Percentiles rank a stretch among this genome's conserved stretches.
These are phyloP conservation scores for Gossypium bickii DNA, from an alignment of 345 rosid genomes.

Conservation along the genomic window DNA sequence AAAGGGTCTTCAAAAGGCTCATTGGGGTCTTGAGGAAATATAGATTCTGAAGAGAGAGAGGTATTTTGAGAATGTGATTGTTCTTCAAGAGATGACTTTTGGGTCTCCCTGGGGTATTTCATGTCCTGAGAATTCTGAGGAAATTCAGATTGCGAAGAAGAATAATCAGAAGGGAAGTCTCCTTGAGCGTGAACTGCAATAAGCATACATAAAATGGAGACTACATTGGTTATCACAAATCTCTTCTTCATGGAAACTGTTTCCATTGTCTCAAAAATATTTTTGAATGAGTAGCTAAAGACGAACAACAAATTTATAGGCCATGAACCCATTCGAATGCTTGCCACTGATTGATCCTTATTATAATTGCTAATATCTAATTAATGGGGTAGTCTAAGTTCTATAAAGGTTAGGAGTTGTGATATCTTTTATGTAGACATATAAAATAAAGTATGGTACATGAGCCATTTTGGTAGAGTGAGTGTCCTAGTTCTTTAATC, in stretches of 20 bases:
- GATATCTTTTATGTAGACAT: background rate
- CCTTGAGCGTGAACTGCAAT: background rate
- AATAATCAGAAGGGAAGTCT: background rate
- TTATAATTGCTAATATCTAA: background rate
- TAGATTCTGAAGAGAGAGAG: background rate
- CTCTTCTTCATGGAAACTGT: background rate
- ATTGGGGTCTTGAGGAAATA: background rate
- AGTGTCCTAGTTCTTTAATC: no score
- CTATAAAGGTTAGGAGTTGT: background rate
- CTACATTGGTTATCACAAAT: background rate
- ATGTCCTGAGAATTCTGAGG: background rate
- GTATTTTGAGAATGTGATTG: background rate
- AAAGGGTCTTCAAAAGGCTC: background rate
- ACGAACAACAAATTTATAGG: conserved; percentile 2
- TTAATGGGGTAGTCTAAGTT: background rate
- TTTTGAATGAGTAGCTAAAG: background rate
- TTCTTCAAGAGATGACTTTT: background rate
- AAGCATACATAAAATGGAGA: background rate
- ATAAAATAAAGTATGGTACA: no score
- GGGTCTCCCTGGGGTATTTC: background rate
- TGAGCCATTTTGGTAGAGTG: no score
- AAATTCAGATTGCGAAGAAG: background rate
- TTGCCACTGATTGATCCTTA: background rate
- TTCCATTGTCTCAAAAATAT: background rate
- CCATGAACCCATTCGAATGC: background rate